A percentile compares a stretch with the other conserved stretches of the same genome.
Conservation (phyloP, 2,329 filamentous ascomycete species). For the Pestalotiopsis sp. region DNA sequence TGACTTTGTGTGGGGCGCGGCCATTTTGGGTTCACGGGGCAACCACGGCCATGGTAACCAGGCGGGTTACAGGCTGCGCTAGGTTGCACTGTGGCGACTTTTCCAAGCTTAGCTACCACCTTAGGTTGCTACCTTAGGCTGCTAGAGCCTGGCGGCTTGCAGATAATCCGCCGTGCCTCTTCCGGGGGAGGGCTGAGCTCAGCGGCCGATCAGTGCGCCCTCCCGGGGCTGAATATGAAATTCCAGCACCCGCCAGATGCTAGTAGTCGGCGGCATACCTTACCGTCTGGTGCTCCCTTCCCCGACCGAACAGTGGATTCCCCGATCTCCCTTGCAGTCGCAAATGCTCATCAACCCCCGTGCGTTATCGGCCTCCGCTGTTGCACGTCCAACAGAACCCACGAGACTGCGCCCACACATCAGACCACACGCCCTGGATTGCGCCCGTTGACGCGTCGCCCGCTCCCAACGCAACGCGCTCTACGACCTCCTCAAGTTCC, state of each 20-base stretch:
- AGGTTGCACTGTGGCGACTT: too few relatives aligned
- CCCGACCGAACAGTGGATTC: background rate
- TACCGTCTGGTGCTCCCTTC: background rate
- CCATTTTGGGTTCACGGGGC: constrained; percentile 24
- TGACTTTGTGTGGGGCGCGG: constrained; percentile 12
- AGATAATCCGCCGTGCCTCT: background rate
- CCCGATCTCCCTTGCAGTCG: background rate
- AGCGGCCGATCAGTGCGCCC: background rate
- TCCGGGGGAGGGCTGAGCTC: background rate
- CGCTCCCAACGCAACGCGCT: background rate
- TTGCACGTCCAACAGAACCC: background rate
- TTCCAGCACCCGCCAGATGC: background rate
- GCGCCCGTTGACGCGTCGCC: background rate
- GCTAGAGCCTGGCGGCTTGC: background rate
- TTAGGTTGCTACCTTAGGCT: too few relatives aligned
- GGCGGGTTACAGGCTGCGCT: background rate
- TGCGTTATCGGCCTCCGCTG: background rate
- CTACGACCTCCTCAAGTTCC: too few relatives aligned
- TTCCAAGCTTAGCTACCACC: too few relatives aligned
- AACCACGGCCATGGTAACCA: constrained; percentile 17
- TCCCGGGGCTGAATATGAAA: background rate
- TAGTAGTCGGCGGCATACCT: background rate
- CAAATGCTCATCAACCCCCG: background rate
- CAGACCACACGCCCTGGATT: background rate
- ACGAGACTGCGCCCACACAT: background rate